Conservation (phyloP, 2,329 filamentous ascomycete species). For the Stachybotrys elegans region DNA sequence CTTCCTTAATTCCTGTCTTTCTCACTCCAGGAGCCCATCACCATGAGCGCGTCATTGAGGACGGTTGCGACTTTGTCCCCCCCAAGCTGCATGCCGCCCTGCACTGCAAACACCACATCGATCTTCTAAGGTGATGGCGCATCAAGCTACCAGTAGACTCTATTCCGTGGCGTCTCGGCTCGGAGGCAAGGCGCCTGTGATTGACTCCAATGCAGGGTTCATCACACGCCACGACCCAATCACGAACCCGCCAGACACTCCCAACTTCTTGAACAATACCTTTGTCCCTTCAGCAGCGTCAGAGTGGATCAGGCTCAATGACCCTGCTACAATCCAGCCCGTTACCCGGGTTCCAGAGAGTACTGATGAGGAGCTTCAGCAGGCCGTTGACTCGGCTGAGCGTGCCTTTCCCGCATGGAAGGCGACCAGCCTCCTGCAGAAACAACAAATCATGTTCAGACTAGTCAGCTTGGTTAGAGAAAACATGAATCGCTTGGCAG, state of each 20-base stretch:
- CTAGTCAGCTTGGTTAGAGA: slow-evolving; percentile 72
- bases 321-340: slow-evolving; percentile 75
- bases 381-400: slow-evolving; percentile 66
- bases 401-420: slow-evolving; percentile 69
- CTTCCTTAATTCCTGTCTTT: too few relatives aligned
- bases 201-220: too few relatives aligned
- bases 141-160: too few relatives aligned
- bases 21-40: too few relatives aligned
- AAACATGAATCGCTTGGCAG: slow-evolving; percentile 76
- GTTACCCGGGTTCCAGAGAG: slow-evolving; percentile 72
- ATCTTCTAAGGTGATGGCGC: too few relatives aligned
- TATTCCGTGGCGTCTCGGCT: too few relatives aligned
- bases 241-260: slow-evolving; percentile 57
- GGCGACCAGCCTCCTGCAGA: slow-evolving; percentile 61
- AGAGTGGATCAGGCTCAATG: slow-evolving; percentile 68
- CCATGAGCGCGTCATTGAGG: too few relatives aligned
- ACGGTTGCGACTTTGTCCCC: too few relatives aligned
- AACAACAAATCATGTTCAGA: slow-evolving; percentile 81
- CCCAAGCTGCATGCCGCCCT: too few relatives aligned
- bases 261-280: slow-evolving; percentile 70
- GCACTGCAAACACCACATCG: too few relatives aligned
- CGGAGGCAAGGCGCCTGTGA: too few relatives aligned
- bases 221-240: slow-evolving; percentile 66
- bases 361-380: slow-evolving; percentile 52
- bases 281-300: slow-evolving; percentile 60